Percentiles rank a stretch among this genome's conserved stretches.
phyloP scores from a whole-genome alignment of 2,329 filamentous ascomycete genomes.

The Xylaria sp. region DNA sequence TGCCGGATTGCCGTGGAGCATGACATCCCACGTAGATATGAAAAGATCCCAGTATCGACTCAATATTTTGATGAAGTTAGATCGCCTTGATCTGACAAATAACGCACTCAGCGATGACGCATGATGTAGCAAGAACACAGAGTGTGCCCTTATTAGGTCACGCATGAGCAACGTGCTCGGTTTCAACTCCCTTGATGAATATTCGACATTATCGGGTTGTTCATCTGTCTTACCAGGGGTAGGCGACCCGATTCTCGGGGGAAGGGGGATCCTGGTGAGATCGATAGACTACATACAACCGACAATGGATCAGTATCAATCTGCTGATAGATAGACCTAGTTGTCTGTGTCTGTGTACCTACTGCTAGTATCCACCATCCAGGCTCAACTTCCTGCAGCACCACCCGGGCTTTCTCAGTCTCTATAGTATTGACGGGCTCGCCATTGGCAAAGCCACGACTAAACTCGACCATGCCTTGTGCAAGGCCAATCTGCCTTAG shows the following conservation, averaged over 20 bases:
- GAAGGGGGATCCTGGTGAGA: constrained; percentile 76
- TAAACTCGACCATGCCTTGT: constrained; percentile 95
- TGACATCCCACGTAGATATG: constrained; percentile 82
- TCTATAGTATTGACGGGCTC: constrained; percentile 85
- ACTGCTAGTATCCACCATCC: constrained; percentile 97
- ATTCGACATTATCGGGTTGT: constrained; percentile 69
- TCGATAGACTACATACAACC: constrained; percentile 72
- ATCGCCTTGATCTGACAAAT: constrained; percentile 70
- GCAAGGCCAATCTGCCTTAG: constrained; percentile 93
- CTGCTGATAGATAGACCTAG: not conserved
- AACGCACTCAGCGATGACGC: constrained; percentile 77
- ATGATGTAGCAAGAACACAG: constrained; percentile 88
- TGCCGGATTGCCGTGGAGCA: constrained; percentile 88
- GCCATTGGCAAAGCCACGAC: constrained; percentile 83
- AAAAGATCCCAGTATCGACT: constrained; percentile 83
- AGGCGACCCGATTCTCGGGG: constrained; percentile 60
- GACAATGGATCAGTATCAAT: constrained; percentile 30
- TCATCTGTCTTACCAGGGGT: constrained; percentile 49
- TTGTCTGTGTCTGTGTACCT: constrained; percentile 49
- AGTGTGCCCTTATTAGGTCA: constrained; percentile 85
- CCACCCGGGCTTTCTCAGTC: constrained; percentile 85
- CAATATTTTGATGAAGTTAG: constrained; percentile 77
- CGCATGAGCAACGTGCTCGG: constrained; percentile 80
- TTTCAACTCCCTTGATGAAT: constrained; percentile 90
- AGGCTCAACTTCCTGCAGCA: constrained; percentile 86